Percentiles rank a stretch among this genome's conserved stretches.
Conservation (phyloP, 2,329 filamentous ascomycete species). For the Fusarium sp. region DNA sequence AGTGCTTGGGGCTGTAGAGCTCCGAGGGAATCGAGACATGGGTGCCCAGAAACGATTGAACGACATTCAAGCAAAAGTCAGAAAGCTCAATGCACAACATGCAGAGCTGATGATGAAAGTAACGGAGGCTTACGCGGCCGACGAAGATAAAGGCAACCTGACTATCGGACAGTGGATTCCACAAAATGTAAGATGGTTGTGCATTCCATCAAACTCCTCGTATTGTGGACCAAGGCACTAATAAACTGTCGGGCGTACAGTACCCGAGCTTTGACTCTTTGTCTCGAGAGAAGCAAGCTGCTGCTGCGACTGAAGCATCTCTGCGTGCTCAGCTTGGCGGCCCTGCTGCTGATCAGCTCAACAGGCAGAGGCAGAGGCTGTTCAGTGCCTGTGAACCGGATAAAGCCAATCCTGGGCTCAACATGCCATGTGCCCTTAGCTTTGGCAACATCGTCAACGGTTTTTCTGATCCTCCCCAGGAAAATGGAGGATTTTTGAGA, state of each 20-base stretch:
- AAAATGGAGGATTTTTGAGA: not conserved
- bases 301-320: not conserved
- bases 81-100: not conserved
- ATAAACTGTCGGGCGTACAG: not conserved
- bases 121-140: fast-evolving
- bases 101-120: fast-evolving
- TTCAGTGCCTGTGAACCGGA: not conserved
- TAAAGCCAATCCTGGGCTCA: not conserved
- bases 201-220: not conserved
- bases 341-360: not conserved
- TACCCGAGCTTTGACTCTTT: not conserved
- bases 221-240: not conserved
- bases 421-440: not conserved
- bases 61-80: not conserved
- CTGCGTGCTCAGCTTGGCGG: not conserved
- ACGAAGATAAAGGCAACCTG: not conserved
- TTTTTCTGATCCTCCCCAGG: not conserved
- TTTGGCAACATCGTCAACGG: not conserved
- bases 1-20: not conserved
- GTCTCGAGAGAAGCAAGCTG: not conserved
- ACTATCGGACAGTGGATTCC: not conserved
- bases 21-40: not conserved
- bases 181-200: not conserved
- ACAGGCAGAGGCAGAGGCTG: not conserved
- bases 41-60: not conserved